Base-by-base conservation (phyloP, 805 yeast genomes). In the Wickerhamiella australiensis region DNA sequence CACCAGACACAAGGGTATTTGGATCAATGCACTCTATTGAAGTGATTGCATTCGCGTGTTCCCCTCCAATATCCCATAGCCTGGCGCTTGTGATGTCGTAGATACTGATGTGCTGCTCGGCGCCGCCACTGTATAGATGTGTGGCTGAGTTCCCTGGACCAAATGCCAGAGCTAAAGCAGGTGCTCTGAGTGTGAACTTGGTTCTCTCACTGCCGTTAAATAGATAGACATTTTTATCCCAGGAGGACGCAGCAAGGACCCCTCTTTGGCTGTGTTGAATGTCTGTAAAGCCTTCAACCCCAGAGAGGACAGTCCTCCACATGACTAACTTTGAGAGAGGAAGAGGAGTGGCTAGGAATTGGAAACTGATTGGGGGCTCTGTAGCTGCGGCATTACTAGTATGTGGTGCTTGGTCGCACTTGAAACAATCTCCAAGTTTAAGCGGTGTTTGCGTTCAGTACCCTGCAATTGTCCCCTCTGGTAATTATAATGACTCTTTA, bases 1-100 rank as follows among this genome's bases (percentile, higher is more conserved):
- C 46, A 9, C 48, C 52, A 5, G 48, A 20, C 3, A 49, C 7
- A 2, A 49, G 40, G 12, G 37, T 6, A 5, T 18, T 18, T 11
- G 45, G 37, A 2, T 12, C 45, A 5, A 25, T 29, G 27, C 23
- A 35, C 20, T n/a, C 12, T 17, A 49, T n/a, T 2, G 36, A 20
- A 12, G 49, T 42, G 21, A 49, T 44, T 21, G 52, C 42, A n/a
- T 15, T 6, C 15, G 13, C 17, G 15, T 49, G 52, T 7, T 49
- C 52, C 9, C 52, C 48, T 1, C 54, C 54, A 12, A 52, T 18
- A 35, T 47, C 52, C 38, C 45, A 46, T 9, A 45, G 11, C 15
- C 26, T 27, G 5, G 37, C 33, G 2, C 47, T 42, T 6, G 11
- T 37, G 20, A 46, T 22, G 26, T 52, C 54, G 22, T 45, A 29